phyloP scores from a whole-genome alignment of 2,329 filamentous ascomycete species.

The Fusarium sp. region DNA sequence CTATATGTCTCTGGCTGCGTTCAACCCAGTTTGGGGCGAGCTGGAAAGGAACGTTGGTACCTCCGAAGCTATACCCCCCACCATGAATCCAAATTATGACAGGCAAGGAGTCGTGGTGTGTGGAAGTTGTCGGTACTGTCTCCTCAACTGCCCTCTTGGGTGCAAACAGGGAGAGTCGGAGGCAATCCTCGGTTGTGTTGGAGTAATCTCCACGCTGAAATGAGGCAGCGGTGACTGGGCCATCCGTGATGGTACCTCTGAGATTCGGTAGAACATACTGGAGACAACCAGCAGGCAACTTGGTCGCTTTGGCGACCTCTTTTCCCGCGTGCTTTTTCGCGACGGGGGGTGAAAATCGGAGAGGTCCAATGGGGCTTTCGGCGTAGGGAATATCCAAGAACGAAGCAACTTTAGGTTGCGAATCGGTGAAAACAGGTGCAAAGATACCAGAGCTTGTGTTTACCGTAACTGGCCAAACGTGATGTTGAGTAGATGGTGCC shows the following conservation, averaged over 20 bases:
- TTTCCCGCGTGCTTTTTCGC: background rate
- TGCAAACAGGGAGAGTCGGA: conserved; percentile 27
- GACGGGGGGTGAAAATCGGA: conserved; percentile 25
- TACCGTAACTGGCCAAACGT: background rate
- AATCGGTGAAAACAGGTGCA: conserved; percentile 6
- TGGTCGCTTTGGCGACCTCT: background rate
- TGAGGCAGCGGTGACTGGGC: conserved; percentile 6
- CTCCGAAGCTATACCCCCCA: conserved; percentile 17
- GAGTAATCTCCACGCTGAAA: conserved; percentile 30
- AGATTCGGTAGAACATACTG: conserved; percentile 22
- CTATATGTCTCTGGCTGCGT: conserved; percentile 31
- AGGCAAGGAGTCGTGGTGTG: background rate
- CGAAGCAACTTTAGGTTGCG: conserved; percentile 16
- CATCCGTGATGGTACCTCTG: conserved; percentile 11
- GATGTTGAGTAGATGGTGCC: background rate
- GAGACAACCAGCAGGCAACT: conserved; percentile 27
- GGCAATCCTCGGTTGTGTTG: conserved; percentile 36
- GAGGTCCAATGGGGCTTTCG: conserved; percentile 15
- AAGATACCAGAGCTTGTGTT: conserved; percentile 36
- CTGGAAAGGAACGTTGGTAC: conserved; percentile 26
- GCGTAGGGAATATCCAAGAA: conserved; percentile 35
- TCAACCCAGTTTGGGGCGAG: conserved; percentile 31
- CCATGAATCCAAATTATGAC: conserved; percentile 34
- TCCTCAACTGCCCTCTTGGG: background rate
- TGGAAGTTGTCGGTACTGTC: background rate